Base-by-base conservation (phyloP, 176 grass and related monocot genomes). In the Oryza brachyantha region DNA sequence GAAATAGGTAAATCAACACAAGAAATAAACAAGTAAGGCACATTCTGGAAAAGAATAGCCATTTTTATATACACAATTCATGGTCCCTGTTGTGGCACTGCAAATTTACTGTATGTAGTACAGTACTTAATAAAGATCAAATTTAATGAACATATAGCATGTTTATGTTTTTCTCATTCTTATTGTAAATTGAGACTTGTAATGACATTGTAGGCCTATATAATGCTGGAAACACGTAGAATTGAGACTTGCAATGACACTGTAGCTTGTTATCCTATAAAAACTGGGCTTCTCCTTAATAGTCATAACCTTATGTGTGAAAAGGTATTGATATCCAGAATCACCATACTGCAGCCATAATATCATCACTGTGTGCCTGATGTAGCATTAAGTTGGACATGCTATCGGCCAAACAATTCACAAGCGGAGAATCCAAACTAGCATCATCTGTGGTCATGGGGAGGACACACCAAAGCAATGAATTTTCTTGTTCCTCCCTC, bases 401-500 rank as follows among this genome's bases (percentile, higher is more conserved):
- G 66, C 50, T 72, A 39, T 82, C 77, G 54, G 68, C 46, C 50
- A 75, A 48, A 48, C 10, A 68, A 70, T 39, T 82, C 74, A 37
- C 72, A 25, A 76, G 27, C 67, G 68, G 71, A 72, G 64, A 60
- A 16, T 78, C 64, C 32, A 78, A 89, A 79, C 50, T 79, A 17
- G 86, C 76, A 83, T 93, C 83, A 58, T 89, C 84, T 11, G 25
- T 45, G 28, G 65, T 72, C 80, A 84, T 84, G 62, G 76, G 67
- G 79, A 86, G 13, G 87, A 82, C 40, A 86, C 72, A 50, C 52
- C 67, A 71, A 48, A 66, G 71, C 52, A 77, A 50, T 17, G 41
- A 79, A 79, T 60, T 83, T 77, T 72, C 87, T 35, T 88, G 82
- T 81, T 87, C 81, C 54, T 2, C 88, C 81, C 72, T 97, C 89